phyloP scores from a whole-genome alignment of 768 basidiomycete genomes.

The Leccinellum albellum region DNA sequence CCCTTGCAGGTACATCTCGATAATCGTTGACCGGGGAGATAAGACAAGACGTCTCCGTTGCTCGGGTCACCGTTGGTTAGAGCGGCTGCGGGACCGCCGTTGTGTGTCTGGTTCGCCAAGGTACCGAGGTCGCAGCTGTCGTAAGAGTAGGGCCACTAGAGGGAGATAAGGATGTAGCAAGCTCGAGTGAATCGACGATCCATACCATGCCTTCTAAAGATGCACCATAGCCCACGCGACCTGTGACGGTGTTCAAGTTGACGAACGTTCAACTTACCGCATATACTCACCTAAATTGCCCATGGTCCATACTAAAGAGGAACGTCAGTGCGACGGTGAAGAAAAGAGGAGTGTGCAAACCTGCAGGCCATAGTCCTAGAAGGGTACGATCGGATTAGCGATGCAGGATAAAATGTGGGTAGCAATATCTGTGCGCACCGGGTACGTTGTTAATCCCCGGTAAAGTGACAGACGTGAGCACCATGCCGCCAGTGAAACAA shows the following conservation, averaged over 20 bases:
- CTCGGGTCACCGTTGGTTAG: slow-evolving; percentile 54
- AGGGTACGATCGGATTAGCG: not conserved
- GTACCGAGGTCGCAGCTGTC: slow-evolving; percentile 95
- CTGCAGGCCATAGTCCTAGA: slow-evolving; percentile 71
- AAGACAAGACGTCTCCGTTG: slow-evolving; percentile 61
- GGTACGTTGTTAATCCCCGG: slow-evolving; percentile 61
- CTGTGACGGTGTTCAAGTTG: slow-evolving; percentile 25
- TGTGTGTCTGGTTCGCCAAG: slow-evolving; percentile 72
- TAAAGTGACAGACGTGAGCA: slow-evolving; percentile 64
- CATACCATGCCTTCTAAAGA: slow-evolving; percentile 77
- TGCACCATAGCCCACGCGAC: slow-evolving; percentile 86
- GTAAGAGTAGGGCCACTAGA: slow-evolving; percentile 78
- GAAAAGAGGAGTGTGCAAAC: slow-evolving; percentile 12
- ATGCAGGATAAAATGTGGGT: not conserved
- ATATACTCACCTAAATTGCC: slow-evolving; percentile 61
- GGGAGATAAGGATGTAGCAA: not conserved
- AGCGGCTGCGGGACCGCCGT: slow-evolving; percentile 61
- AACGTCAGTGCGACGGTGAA: slow-evolving; percentile 11
- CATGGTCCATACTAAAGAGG: slow-evolving; percentile 59
- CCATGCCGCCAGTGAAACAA: slow-evolving; percentile 86
- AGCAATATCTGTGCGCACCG: slow-evolving; percentile 25
- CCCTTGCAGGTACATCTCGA: slow-evolving; percentile 86
- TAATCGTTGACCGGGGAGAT: slow-evolving; percentile 82
- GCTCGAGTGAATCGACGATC: not conserved
- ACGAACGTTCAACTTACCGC: not conserved